Base-by-base conservation (phyloP, 495 filamentous ascomycete genomes). In the Glarea lozoyensis region DNA sequence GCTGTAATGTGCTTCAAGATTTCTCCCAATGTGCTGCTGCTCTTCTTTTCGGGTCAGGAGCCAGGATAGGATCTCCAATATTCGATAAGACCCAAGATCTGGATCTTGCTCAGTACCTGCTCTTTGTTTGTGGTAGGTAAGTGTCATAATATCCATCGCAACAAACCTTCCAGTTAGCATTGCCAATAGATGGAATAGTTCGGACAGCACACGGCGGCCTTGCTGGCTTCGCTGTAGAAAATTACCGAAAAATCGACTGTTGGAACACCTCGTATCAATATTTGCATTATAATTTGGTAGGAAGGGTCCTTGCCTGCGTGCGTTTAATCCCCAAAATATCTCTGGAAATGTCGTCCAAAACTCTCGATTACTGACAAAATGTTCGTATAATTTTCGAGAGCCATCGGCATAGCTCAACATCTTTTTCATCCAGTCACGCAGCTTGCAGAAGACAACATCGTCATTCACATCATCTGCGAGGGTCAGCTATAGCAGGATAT, bases 351-450 rank as follows among this genome's bases (percentile, higher is more conserved):
- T 16, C 0, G 10, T 25, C 68, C 65, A 70, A 23, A 72, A 59
- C 9, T 58, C 45, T 23, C 48, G 60, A 43, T 71, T 45, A 22
- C 56, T 58, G 2, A 48, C 55, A 40, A 65, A 68, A 1, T 62
- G 58, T 22, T 66, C 57, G 24, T 52, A 54, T 40, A 60, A 37
- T n/a, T 56, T 48, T 12, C 53, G 42, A 9, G 40, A 24, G 23
- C 51, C 48, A 18, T 53, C 48, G 16, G 59, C 53, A 36, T 53
- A 65, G 19, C 12, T 25, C 27, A 73, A 30, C 43, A 62, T 73
- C 18, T 41, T 50, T 11, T 66, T 58, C 10, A 75, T 58, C 69
- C 70, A 76, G 1, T 55, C 47, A 5, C 57, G 50, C 4, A 75
- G 23, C 31, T 52, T 49, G 15, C 53, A 54, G 35, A 68, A 51